Percentiles rank a stretch among this genome's conserved stretches.
These are phyloP conservation scores for Phyllosticta citribraziliensis DNA, from an alignment of 2,329 filamentous ascomycete species.

Conservation along the genomic window DNA sequence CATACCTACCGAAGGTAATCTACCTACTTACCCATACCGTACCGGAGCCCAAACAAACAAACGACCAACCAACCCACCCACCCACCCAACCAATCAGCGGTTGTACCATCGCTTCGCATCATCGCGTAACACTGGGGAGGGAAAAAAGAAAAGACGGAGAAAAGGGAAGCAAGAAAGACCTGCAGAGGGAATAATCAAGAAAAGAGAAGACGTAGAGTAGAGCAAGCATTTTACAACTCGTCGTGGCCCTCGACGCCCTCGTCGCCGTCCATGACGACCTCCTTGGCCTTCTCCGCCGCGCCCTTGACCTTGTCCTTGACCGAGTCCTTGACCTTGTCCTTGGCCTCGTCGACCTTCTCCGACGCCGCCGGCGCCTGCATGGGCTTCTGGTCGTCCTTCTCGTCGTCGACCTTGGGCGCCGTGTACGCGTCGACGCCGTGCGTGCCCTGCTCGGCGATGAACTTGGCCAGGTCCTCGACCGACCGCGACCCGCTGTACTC, in stretches of 20 bases:
- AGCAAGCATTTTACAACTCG: constrained; percentile 53
- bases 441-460: constrained; percentile 92
- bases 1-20: too few relatives aligned
- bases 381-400: constrained; percentile 36
- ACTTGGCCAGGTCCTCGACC: constrained; percentile 81
- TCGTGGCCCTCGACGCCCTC: constrained; percentile 45
- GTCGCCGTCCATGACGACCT: constrained; percentile 19
- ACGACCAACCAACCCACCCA: too few relatives aligned
- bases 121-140: too few relatives aligned
- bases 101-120: too few relatives aligned
- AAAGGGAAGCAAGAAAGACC: too few relatives aligned
- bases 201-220: neutral
- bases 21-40: too few relatives aligned
- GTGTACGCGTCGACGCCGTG: constrained; percentile 62
- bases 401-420: constrained; percentile 42
- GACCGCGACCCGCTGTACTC: constrained; percentile 84
- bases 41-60: too few relatives aligned
- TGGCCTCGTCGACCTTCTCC: constrained; percentile 28
- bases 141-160: neutral
- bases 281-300: constrained; percentile 26
- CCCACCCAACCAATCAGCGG: too few relatives aligned
- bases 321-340: constrained; percentile 20
- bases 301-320: constrained; percentile 25
- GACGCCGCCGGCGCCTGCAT: constrained; percentile 35
- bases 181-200: neutral